Evolutionary conservation across 108 stramenopile species (phyloP), one percentile per base, ranked within the genome.

Genomic region (Cylindrotheca closterium): DNA sequence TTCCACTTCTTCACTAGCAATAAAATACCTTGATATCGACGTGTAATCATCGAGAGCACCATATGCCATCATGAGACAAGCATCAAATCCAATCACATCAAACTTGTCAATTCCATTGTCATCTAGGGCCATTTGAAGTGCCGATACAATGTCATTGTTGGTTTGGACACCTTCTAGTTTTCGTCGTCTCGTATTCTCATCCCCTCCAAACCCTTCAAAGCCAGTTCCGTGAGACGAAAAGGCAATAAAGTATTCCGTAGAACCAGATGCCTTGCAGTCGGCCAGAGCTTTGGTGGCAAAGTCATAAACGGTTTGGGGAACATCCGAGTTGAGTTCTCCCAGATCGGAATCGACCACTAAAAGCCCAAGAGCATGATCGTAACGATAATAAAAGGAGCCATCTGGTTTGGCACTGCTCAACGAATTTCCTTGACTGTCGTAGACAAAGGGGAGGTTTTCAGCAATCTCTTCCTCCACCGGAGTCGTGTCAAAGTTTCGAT

Each of bases 81-180:
- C 60, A 61, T 61, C 60, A 47, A 61, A 61, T 10, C 48, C 60
- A 21, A 61, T 26, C 45, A 61, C 60, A n/a, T n/a, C n/a, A n/a
- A n/a, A n/a, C n/a, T 27, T 54, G 12, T 15, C 8, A 54, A 8
- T 54, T 54, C 52, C 23, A 18, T 18, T 12, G 27, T 18, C n/a
- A 25, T 61, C 60, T 25, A 61, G 45, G 8, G 10, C 3, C 34
- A 8, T 29, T 7, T 10, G 60, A 27, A 28, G 17, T 18, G 25
- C 60, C 7, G 47, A 27, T 15, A 47, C 60, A 21, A 61, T 10
- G 23, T 51, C 28, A 12, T 5, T 7, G 24, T 61, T 61, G 8
- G 48, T 15, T 45, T 61, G 60, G 28, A 61, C 4, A n/a, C n/a
- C n/a, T n/a, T n/a, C n/a, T 15, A 61, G 60, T 8, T 61, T 46